phyloP scores from a whole-genome alignment of 129 eudicot species.

The Silybum marianum region DNA sequence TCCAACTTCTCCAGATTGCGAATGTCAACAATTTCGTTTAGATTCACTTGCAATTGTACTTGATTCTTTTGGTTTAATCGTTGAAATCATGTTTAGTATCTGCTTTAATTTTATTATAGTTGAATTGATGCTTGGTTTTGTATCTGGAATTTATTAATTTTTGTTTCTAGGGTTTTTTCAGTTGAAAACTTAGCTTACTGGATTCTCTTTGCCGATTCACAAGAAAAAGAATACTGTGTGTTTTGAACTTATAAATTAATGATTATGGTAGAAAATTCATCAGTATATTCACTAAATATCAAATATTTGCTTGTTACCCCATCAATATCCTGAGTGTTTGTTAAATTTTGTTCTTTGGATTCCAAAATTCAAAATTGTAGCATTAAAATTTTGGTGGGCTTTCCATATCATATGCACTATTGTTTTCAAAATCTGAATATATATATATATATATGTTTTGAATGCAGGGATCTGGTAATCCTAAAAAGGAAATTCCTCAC shows the following conservation, averaged over 20 bases:
- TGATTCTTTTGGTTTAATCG: conserved; percentile 6
- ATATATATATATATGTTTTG: background rate
- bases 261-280: background rate
- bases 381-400: background rate
- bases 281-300: background rate
- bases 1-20: background rate
- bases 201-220: background rate
- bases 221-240: background rate
- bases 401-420: background rate
- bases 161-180: background rate
- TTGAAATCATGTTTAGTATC: conserved; percentile 6
- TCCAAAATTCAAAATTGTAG: conserved; percentile 10
- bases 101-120: background rate
- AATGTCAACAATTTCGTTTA: background rate
- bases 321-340: background rate
- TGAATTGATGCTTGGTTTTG: background rate
- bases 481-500: conserved; percentile 43
- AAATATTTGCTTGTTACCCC: background rate
- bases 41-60: background rate
- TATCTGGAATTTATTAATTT: background rate
- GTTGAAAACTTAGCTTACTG: conserved; percentile 1
- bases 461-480: conserved; percentile 58
- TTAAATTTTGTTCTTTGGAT: background rate
- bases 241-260: background rate
- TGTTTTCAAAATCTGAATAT: background rate